phyloP scores from a whole-genome alignment of 495 filamentous ascomycete genomes.

The Halenospora varia region DNA sequence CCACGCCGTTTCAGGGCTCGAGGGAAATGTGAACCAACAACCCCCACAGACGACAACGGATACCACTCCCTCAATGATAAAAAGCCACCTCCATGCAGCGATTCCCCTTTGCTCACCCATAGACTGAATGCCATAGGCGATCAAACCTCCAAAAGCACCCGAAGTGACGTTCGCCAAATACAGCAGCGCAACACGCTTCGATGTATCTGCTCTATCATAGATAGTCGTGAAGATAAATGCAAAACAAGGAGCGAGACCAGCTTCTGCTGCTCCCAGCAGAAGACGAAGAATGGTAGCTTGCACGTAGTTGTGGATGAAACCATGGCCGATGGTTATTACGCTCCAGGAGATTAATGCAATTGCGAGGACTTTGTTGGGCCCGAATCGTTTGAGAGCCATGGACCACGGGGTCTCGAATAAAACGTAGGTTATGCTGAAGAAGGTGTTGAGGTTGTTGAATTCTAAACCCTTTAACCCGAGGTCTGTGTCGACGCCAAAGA shows the following conservation, averaged over 20 bases:
- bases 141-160: conserved; percentile 32
- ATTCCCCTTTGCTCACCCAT: conserved; percentile 30
- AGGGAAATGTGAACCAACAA: conserved; percentile 42
- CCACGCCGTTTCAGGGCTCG: conserved; percentile 41
- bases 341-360: conserved; percentile 45
- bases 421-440: conserved; percentile 43
- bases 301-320: conserved; percentile 56
- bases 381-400: conserved; percentile 40
- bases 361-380: conserved; percentile 44
- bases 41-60: conserved; percentile 44
- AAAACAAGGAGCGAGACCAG: conserved; percentile 68
- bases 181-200: conserved; percentile 51
- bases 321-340: conserved; percentile 61
- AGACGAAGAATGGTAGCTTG: conserved; percentile 57
- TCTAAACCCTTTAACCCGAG: conserved; percentile 34
- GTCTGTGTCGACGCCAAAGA: conserved; percentile 26
- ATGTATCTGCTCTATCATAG: conserved; percentile 53
- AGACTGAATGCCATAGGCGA: conserved; percentile 49
- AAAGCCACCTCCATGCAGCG: conserved; percentile 30
- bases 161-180: conserved; percentile 46
- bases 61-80: conserved; percentile 34
- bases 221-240: conserved; percentile 71
- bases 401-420: conserved; percentile 39
- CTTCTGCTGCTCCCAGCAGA: conserved; percentile 63
- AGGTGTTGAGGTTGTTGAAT: conserved; percentile 20